phyloP scores from a whole-genome alignment of 352 stramenopile genomes.

The Phytophthora crassamura region DNA sequence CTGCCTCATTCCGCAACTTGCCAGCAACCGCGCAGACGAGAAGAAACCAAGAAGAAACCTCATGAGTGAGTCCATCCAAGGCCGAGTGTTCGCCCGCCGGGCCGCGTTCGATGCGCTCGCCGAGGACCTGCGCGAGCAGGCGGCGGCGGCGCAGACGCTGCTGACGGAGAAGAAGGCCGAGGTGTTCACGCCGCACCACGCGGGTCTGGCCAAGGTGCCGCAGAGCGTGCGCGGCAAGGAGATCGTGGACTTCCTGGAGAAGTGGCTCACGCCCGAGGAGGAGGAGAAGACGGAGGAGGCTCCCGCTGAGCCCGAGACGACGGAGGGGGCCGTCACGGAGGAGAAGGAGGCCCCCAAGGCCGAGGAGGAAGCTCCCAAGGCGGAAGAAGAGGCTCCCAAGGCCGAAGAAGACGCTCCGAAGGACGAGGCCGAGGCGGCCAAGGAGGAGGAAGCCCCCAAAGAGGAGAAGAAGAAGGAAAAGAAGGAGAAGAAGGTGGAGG shows the following conservation, averaged over 20 bases:
- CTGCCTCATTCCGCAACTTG: conserved; percentile 42
- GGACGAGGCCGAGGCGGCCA: conserved; percentile 15
- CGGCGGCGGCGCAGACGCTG: conserved; percentile 35
- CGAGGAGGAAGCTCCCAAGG: conserved; percentile 11
- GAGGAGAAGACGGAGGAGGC: conserved; percentile 22
- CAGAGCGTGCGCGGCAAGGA: conserved; percentile 52
- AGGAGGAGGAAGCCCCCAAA: conserved; percentile 27
- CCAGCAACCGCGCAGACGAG: conserved; percentile 21
- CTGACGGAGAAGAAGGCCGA: conserved; percentile 52
- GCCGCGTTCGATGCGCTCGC: conserved; percentile 30
- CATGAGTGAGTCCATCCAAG: conserved; percentile 41
- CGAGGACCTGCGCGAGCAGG: conserved; percentile 41
- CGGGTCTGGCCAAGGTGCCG: conserved; percentile 46
- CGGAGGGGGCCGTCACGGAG: conserved; percentile 11
- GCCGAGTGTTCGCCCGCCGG: conserved; percentile 41
- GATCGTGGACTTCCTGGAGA: conserved; percentile 53
- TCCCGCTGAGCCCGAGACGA: conserved; percentile 21
- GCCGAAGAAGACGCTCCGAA: conserved; percentile 10
- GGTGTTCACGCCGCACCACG: conserved; percentile 48
- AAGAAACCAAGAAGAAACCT: conserved; percentile 11
- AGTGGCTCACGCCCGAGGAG: conserved; percentile 47
- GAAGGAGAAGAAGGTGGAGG: conserved; percentile 35
- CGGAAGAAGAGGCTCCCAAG: conserved; percentile 23
- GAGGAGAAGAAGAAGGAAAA: conserved; percentile 24
- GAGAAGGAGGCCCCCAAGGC: conserved; percentile 24